phyloP scores from a whole-genome alignment of 805 yeast genomes.

The Cyberlindnera euphorbiae region DNA sequence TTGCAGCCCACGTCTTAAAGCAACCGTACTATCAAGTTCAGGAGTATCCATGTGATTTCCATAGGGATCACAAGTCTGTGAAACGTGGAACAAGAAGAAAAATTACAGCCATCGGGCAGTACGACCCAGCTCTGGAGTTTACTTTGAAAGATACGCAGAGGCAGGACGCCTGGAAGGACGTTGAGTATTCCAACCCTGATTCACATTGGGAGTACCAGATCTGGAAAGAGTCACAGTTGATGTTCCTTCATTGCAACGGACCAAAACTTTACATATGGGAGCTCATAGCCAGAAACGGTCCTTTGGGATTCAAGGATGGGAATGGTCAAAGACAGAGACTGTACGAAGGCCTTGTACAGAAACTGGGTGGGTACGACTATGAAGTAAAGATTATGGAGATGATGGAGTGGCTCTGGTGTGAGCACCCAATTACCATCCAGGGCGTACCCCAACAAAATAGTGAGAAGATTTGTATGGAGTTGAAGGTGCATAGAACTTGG shows the following conservation, averaged over 20 bases:
- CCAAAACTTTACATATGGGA: slow-evolving; percentile 17
- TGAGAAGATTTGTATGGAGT: slow-evolving; percentile 33
- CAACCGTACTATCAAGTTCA: slow-evolving; percentile 42
- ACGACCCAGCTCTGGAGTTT: slow-evolving; percentile 29
- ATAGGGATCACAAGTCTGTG: slow-evolving; percentile 4
- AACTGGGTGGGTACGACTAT: slow-evolving; percentile 8
- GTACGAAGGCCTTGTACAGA: slow-evolving; percentile 8
- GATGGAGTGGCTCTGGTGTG: slow-evolving; percentile 19
- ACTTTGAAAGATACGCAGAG: not conserved
- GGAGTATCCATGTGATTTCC: slow-evolving; percentile 17
- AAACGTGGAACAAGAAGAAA: slow-evolving; percentile 21
- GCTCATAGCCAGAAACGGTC: slow-evolving; percentile 2
- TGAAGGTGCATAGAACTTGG: slow-evolving; percentile 32
- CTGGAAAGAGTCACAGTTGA: slow-evolving; percentile 9
- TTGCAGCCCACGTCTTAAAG: slow-evolving; percentile 47
- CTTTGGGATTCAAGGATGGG: slow-evolving; percentile 2
- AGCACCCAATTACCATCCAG: slow-evolving; percentile 26
- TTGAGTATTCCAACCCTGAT: slow-evolving; percentile 6
- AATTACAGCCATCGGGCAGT: slow-evolving; percentile 32
- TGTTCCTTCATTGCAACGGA: slow-evolving; percentile 18
- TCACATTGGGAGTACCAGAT: slow-evolving; percentile 16
- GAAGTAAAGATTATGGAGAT: slow-evolving; percentile 8
- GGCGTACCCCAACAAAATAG: slow-evolving; percentile 27
- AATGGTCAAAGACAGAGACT: slow-evolving; percentile 10
- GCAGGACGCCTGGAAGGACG: slow-evolving; percentile 10